Evolutionary conservation across 1,284 basidiomycete genomes (phyloP).

Genomic region (Heterobasidion annosum): DNA sequence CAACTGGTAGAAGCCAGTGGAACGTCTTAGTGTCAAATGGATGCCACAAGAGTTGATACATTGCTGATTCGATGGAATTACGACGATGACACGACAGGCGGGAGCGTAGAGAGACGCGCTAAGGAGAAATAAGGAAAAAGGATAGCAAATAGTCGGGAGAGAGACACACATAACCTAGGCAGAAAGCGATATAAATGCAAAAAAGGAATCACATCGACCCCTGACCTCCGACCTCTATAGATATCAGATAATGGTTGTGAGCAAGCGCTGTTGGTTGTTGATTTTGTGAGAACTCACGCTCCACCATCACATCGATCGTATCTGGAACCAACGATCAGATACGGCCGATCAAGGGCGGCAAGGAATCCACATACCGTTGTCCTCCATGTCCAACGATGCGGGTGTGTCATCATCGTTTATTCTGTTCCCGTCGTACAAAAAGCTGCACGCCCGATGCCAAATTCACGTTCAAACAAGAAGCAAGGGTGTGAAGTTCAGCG

Average conservation of each 20-base stretch:
- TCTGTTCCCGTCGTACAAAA: slow-evolving; percentile 79
- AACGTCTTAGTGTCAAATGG: not conserved
- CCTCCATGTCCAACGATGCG: slow-evolving; percentile 77
- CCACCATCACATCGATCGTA: slow-evolving; percentile 87
- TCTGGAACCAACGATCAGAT: slow-evolving; percentile 30
- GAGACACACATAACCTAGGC: not conserved
- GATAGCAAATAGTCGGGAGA: not conserved
- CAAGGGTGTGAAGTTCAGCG: not conserved
- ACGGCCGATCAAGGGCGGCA: not conserved
- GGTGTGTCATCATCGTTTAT: slow-evolving; percentile 85
- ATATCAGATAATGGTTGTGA: not conserved
- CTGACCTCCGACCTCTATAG: not conserved
- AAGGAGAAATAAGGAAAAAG: not conserved
- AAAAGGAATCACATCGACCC: not conserved
- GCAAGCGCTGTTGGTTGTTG: not conserved
- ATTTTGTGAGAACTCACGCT: slow-evolving; percentile 54
- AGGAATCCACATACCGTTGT: slow-evolving; percentile 48
- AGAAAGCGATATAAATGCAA: not conserved
- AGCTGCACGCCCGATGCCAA: slow-evolving; percentile 32
- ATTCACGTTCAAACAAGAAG: not conserved
- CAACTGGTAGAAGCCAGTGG: not conserved
- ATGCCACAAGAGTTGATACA: not conserved
- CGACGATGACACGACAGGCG: not conserved
- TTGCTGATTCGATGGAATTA: not conserved
- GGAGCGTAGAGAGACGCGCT: not conserved